Percentiles rank a stretch among this genome's conserved stretches.
Evolutionary conservation across 2,329 filamentous ascomycete genomes (phyloP).

Genomic region (Alternaria longipes): DNA sequence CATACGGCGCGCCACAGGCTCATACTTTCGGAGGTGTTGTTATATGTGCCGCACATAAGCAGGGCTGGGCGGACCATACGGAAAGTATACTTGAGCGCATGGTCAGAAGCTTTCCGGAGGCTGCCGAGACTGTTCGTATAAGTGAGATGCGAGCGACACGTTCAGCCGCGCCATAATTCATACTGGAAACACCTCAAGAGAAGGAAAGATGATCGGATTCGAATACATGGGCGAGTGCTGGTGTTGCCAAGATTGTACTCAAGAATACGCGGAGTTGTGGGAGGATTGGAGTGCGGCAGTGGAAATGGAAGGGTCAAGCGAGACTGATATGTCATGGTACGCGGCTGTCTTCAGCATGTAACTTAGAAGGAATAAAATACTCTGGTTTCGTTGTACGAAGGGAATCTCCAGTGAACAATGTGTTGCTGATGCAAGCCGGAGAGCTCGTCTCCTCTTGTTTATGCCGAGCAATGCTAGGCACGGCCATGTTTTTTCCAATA

Average conservation of each 20-base stretch:
- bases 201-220: background rate
- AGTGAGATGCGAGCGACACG: background rate
- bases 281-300: background rate
- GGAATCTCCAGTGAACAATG: background rate
- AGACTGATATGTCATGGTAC: background rate
- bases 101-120: conserved; percentile 5
- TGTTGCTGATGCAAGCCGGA: background rate
- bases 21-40: conserved; percentile 1
- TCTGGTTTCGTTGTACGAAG: background rate
- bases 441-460: background rate
- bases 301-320: background rate
- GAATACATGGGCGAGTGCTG: background rate
- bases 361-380: background rate
- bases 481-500: background rate
- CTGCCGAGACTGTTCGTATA: background rate
- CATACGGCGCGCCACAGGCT: conserved; percentile 1
- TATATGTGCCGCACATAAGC: background rate
- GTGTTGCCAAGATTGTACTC: background rate
- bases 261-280: background rate
- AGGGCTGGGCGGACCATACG: background rate
- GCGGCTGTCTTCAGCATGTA: background rate
- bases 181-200: background rate
- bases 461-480: background rate
- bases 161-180: background rate
- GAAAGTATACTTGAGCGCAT: conserved; percentile 9